phyloP scores from a whole-genome alignment of 2,329 filamentous ascomycete genomes.

The Lachnellula arida region DNA sequence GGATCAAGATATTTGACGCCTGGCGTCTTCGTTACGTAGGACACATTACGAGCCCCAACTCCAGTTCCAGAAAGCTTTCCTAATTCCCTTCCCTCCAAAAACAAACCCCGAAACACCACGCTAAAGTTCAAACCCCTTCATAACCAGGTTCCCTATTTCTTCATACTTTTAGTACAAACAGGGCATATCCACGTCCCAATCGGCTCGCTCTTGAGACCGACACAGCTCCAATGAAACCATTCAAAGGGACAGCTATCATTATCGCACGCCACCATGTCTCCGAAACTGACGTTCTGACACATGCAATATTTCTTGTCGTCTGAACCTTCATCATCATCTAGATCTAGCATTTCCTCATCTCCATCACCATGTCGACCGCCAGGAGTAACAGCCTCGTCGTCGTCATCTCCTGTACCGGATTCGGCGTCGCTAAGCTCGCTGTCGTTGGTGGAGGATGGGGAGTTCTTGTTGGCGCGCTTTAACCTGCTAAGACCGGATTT shows the following conservation, averaged over 20 bases:
- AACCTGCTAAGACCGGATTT: conserved; percentile 61
- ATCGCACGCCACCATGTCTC: conserved; percentile 86
- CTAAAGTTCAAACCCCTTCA: neutral
- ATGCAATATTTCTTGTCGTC: conserved; percentile 76
- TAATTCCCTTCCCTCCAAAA: neutral
- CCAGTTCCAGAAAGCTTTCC: neutral
- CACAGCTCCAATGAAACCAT: conserved; percentile 83
- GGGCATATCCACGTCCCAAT: conserved; percentile 66
- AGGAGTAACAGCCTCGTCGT: conserved; percentile 35
- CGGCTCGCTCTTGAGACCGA: conserved; percentile 63
- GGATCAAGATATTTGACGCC: neutral
- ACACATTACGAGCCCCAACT: neutral
- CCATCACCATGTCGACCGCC: conserved; percentile 49
- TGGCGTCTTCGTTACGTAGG: neutral
- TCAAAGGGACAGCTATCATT: conserved; percentile 76
- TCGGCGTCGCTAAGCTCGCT: conserved; percentile 62
- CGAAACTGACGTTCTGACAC: conserved; percentile 78
- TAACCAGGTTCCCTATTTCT: conserved; percentile 7
- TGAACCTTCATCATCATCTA: conserved; percentile 66
- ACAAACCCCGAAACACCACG: neutral
- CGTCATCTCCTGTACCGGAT: conserved; percentile 49
- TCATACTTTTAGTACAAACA: conserved; percentile 46
- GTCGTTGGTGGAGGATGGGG: conserved; percentile 58
- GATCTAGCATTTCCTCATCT: conserved; percentile 48
- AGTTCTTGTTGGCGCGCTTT: conserved; percentile 51